Base-by-base conservation (phyloP, 2,329 filamentous ascomycete species). In the Plectosphaerella plurivora region DNA sequence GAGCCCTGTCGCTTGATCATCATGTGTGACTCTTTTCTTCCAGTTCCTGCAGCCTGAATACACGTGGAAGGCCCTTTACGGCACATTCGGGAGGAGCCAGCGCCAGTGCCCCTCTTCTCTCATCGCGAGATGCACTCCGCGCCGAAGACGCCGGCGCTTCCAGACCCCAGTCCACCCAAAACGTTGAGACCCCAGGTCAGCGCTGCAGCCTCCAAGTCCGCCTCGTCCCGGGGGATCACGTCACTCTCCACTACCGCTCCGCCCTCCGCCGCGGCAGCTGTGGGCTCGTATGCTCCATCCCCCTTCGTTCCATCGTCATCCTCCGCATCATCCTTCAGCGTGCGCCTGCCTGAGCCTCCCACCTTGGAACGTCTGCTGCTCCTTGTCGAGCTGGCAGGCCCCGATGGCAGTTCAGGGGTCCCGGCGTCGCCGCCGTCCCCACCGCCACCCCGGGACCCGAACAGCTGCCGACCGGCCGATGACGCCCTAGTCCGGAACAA, bases 141-240 rank as follows among this genome's bases (percentile, higher is more conserved):
- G 3, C 75, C 76, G 59, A 73, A 74, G 4, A 78, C 73, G 12
- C 71, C 73, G 14, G 74, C 69, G 53, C 67, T 71, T 10, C 73
- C 75, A 41, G 66, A 61, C 3, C 74, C 75, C 22, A 79, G 60
- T 2, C 76, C 76, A 1, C 71, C 72, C 14, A 75, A 50, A 15
- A 67, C 68, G 12, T 70, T 68, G 46, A 79, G 57, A 3, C 73
- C 74, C 75, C 75, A 79, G 4, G 70, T 65, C 22, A 79, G 62
- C 7, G 75, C 70, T 2, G 71, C 72, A 10, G 71, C 65, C 56
- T 80, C 76, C 71, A 73, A 73, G 55, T 77, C 75, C 33, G 72
- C 61, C 11, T 71, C 73, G 11, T 65, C 61, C 9, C 67, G 63
- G 1, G 68, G 69, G n/a, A 73, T 51, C 28, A 68, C 59, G 54